Percentiles rank a stretch among this genome's conserved stretches.
Conservation (phyloP, 345 rosid species). For the Anacardium occidentale region DNA sequence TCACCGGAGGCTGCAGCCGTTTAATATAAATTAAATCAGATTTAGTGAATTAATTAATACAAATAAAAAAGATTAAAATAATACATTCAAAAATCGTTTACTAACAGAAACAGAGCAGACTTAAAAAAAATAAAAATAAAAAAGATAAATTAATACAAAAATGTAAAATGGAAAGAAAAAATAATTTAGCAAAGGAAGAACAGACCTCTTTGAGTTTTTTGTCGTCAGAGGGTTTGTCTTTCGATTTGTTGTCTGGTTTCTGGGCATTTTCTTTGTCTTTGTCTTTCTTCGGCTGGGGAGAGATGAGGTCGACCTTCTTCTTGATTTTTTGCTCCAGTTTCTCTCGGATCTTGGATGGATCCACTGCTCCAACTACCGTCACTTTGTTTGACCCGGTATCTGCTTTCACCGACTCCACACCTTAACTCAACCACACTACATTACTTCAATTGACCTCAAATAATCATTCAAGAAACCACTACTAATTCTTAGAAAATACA, state of each 20-base stretch:
- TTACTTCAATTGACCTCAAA: too few species aligned
- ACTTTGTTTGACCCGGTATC: conserved; percentile 53
- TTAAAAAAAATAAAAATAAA: background rate
- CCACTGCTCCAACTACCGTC: conserved; percentile 61
- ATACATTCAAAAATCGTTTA: background rate
- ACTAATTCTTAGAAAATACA: too few species aligned
- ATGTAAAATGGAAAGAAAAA: background rate
- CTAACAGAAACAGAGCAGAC: too few species aligned
- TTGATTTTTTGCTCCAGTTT: conserved; percentile 43
- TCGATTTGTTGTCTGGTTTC: conserved; percentile 20
- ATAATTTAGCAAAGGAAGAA: background rate
- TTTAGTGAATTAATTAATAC: too few species aligned
- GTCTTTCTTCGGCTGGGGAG: conserved; percentile 73
- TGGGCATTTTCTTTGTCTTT: conserved; percentile 22
- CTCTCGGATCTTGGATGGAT: conserved; percentile 51
- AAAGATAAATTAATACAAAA: background rate
- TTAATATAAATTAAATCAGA: background rate
- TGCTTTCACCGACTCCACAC: conserved; percentile 56
- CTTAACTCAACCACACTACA: conserved; percentile 10
- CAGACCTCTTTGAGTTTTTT: conserved; percentile 63
- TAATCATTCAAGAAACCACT: too few species aligned
- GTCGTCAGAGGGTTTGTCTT: conserved; percentile 34
- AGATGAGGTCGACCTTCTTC: conserved; percentile 69
- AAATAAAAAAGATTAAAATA: background rate
- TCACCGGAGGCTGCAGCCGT: conserved; percentile 49